Conservation (phyloP, 495 filamentous ascomycete species). For the Chaetomium tenue region DNA sequence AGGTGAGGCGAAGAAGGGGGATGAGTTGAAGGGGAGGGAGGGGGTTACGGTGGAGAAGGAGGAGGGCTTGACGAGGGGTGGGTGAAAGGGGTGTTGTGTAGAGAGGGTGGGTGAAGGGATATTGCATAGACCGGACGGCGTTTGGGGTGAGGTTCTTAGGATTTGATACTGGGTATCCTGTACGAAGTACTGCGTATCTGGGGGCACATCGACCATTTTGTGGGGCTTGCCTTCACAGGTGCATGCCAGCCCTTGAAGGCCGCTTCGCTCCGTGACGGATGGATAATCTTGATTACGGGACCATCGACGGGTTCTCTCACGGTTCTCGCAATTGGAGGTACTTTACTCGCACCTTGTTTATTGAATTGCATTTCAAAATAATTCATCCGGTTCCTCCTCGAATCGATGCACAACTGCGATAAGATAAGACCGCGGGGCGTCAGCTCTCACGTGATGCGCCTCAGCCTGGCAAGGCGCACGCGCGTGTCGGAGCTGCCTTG, state of each 20-base stretch:
- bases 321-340: no score
- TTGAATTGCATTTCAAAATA: no score
- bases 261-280: no score
- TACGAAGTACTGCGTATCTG: no score
- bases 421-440: constrained; percentile 18
- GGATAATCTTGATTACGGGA: no score
- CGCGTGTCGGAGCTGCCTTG: constrained; percentile 51
- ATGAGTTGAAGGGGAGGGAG: constrained; percentile 19
- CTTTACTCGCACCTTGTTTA: no score
- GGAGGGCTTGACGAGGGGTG: constrained; percentile 32
- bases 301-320: no score
- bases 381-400: no score
- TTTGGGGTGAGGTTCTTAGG: constrained; percentile 19
- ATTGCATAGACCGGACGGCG: not conserved
- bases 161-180: not conserved
- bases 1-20: not conserved
- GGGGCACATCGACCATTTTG: no score
- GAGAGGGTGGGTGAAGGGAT: not conserved
- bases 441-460: constrained; percentile 30
- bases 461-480: constrained; percentile 29
- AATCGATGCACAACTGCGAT: constrained; percentile 11
- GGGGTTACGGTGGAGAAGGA: constrained; percentile 43
- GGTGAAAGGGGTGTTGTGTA: constrained; percentile 12
- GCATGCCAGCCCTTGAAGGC: no score
- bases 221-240: no score